Conservation (phyloP, 2,329 filamentous ascomycete genomes). For the Acephala macrosclerotiorum region DNA sequence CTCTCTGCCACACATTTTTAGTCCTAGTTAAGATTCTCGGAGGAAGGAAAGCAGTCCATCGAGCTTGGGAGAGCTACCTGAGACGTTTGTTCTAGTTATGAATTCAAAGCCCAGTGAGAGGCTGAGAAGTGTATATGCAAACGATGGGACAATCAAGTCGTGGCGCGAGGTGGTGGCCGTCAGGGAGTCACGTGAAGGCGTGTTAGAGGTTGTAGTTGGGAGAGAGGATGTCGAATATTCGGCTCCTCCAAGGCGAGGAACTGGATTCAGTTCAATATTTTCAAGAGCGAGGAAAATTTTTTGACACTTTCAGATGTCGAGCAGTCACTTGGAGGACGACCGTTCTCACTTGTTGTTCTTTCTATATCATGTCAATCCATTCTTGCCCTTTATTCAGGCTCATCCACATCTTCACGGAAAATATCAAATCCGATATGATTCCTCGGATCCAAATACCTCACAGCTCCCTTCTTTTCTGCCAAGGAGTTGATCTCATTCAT, state of each 20-base stretch:
- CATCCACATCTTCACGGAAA: too few species aligned
- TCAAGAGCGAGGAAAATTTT: too few species aligned
- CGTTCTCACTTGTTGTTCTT: too few species aligned
- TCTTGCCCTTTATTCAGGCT: too few species aligned
- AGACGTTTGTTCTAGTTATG: conserved; percentile 9
- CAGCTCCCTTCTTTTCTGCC: too few species aligned
- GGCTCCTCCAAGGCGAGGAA: not conserved
- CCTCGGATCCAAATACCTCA: too few species aligned
- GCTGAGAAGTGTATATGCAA: not conserved
- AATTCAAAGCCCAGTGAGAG: conserved; percentile 11
- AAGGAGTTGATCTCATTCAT: too few species aligned
- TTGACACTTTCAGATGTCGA: too few species aligned
- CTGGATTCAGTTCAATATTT: not conserved
- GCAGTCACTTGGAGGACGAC: too few species aligned
- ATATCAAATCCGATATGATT: too few species aligned
- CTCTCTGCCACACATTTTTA: not conserved
- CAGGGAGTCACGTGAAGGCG: conserved; percentile 4
- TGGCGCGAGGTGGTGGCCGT: conserved; percentile 9
- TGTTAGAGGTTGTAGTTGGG: conserved; percentile 10
- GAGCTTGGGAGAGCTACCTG: conserved; percentile 12
- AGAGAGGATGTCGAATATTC: not conserved
- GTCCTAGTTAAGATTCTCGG: not conserved
- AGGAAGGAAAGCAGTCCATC: not conserved
- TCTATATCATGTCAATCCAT: too few species aligned
- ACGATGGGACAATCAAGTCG: not conserved